These are phyloP conservation scores for Magnaporthiopsis poae DNA, from an alignment of 2,329 filamentous ascomycete genomes.

Conservation along the genomic window DNA sequence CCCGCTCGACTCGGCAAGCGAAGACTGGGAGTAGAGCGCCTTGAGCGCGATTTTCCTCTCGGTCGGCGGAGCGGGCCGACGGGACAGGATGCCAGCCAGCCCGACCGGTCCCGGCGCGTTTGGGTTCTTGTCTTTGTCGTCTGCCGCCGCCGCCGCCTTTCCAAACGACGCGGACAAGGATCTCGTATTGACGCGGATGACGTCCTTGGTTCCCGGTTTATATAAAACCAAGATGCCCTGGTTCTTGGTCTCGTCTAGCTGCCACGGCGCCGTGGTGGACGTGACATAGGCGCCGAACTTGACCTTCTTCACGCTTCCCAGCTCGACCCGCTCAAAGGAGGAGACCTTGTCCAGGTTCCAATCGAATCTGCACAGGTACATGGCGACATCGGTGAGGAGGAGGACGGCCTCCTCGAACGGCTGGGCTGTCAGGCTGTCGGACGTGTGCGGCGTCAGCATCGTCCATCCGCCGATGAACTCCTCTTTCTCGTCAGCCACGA, in stretches of 20 bases:
- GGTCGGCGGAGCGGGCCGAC: conserved; percentile 23
- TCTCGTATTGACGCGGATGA: conserved; percentile 74
- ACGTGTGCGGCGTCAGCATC: conserved; percentile 62
- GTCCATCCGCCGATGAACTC: conserved; percentile 87
- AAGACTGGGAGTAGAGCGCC: conserved; percentile 43
- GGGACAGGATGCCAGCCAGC: conserved; percentile 33
- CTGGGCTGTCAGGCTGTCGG: conserved; percentile 58
- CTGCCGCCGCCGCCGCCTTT: conserved; percentile 12
- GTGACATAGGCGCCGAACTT: conserved; percentile 83
- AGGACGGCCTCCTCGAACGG: conserved; percentile 85
- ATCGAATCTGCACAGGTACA: conserved; percentile 87
- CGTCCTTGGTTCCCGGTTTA: conserved; percentile 57
- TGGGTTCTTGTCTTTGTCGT: conserved; percentile 3
- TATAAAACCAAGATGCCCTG: conserved; percentile 77
- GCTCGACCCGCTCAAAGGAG: conserved; percentile 76
- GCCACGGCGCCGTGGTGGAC: conserved; percentile 66
- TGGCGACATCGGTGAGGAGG: conserved; percentile 69
- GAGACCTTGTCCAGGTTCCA: conserved; percentile 93
- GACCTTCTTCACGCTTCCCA: conserved; percentile 63
- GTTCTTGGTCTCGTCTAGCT: conserved; percentile 70
- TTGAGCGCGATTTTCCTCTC: conserved; percentile 44
- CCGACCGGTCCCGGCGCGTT: conserved; percentile 14
- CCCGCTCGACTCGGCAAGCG: conserved; percentile 35
- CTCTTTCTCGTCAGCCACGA: conserved; percentile 72
- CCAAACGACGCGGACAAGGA: conserved; percentile 53